Evolutionary conservation across 2,329 filamentous ascomycete species (phyloP).

Genomic region (Cladosporium cucumerinum): DNA sequence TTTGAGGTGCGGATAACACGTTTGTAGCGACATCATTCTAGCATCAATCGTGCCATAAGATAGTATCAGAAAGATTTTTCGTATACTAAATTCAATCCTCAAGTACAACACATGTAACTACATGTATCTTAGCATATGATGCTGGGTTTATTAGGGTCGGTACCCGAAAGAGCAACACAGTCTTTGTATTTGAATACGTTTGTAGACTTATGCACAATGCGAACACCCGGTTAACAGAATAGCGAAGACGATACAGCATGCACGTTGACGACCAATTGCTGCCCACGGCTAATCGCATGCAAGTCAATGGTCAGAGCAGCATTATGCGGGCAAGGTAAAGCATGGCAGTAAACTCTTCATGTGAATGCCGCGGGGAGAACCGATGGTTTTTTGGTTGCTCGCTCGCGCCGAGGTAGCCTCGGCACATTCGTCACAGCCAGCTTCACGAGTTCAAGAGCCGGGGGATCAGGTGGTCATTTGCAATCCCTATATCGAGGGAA

Average conservation of each 20-base stretch:
- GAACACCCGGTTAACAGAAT: background rate
- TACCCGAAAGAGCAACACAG: background rate
- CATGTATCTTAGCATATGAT: no score
- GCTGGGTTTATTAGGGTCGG: background rate
- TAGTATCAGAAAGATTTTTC: no score
- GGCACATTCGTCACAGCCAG: conserved; percentile 3
- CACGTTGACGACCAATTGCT: background rate
- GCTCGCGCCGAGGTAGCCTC: conserved; percentile 1
- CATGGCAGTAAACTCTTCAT: background rate
- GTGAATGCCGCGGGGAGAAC: conserved; percentile 9
- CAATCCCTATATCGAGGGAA: conserved; percentile 5
- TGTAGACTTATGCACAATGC: background rate
- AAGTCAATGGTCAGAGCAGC: background rate
- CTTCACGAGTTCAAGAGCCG: conserved; percentile 5
- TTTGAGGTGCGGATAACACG: background rate
- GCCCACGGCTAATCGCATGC: background rate
- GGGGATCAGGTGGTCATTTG: conserved; percentile 12
- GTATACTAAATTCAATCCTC: no score
- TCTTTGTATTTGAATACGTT: background rate
- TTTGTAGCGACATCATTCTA: background rate
- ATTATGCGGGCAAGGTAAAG: background rate
- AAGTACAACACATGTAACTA: no score
- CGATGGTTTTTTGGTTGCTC: background rate
- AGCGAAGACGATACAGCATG: background rate
- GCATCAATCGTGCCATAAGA: no score